Evolutionary conservation across 2,329 filamentous ascomycete species (phyloP).

Genomic region (Aschersonia sp.): DNA sequence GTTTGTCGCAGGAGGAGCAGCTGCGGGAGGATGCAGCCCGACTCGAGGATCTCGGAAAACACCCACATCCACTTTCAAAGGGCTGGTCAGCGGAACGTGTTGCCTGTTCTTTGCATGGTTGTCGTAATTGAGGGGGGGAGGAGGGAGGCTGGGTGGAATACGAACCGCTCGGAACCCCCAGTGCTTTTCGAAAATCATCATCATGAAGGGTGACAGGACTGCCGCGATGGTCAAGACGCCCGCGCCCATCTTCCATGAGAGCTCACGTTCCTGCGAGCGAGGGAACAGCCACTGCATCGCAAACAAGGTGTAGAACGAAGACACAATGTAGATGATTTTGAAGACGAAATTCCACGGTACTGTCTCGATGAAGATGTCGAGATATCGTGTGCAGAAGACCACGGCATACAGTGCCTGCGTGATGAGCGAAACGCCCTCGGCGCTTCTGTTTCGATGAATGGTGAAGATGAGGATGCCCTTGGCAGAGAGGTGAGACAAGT

Average conservation of each 20-base stretch:
- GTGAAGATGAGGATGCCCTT: slow-evolving; percentile 86
- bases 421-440: slow-evolving; percentile 84
- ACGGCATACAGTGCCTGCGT: slow-evolving; percentile 77
- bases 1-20: slow-evolving; percentile 85
- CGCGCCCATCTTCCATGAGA: slow-evolving; percentile 82
- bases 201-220: slow-evolving; percentile 56
- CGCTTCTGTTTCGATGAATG: slow-evolving; percentile 77
- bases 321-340: slow-evolving; percentile 79
- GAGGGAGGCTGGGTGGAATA: not conserved
- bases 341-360: slow-evolving; percentile 61
- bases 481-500: slow-evolving; percentile 71
- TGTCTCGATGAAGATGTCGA: slow-evolving; percentile 56
- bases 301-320: slow-evolving; percentile 73
- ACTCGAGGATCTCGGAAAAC: slow-evolving; percentile 87
- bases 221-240: slow-evolving; percentile 52
- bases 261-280: slow-evolving; percentile 77
- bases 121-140: not conserved
- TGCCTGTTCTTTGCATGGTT: not conserved
- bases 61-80: slow-evolving; percentile 57
- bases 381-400: slow-evolving; percentile 78
- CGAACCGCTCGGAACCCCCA: slow-evolving; percentile 37
- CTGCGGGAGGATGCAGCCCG: slow-evolving; percentile 79
- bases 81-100: not conserved
- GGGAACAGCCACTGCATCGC: slow-evolving; percentile 80
- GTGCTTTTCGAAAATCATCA: slow-evolving; percentile 46